Base-by-base conservation (phyloP, 2,329 filamentous ascomycete species). In the Penicillium rolfsii region DNA sequence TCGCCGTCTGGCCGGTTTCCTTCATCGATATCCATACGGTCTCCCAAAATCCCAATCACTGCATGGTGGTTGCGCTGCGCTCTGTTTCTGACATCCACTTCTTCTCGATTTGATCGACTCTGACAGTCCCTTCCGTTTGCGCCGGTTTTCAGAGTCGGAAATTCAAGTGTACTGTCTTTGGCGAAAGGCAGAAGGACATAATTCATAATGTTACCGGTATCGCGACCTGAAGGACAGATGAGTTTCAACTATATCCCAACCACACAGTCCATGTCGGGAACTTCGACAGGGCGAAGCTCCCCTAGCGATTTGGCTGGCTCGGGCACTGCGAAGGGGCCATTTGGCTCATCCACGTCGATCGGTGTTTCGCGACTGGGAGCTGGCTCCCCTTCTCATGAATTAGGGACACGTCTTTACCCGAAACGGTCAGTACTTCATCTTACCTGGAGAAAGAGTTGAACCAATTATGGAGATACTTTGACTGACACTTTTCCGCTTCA, bases 351-450 rank as follows among this genome's bases (percentile, higher is more conserved):
- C 60, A 78, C 76, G 59, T 81, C 84, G 58, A 80, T 85, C 58
- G 82, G 82, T 64, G 81, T 80, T 72, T 81, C 83, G 68, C 83
- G 94, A 81, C 90, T 94, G 74, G 93, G 93, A 83, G 88, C 92
- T 82, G 93, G 93, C 76, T 99, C 95, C 84, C 95, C 95, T 72
- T 97, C 93, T 79, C 93, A 97, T 82, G 95, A 98, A 69, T 87
- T 93, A 73, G 87, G 89, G 60, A 88, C 86, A 67, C 77, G 94
- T 71, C 83, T 98, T 62, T 97, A 91, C 79, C 93, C 93, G 64
- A 98, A 98, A 83, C 89, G 95, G 93, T 97, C 86, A 74, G 88
- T 81, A 67, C 19, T 45, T 43, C 61, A 46, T n/a, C 9, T 55
- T 19, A 12, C 8, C 4, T 43, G 24, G 26, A 22, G 19, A 22